Base-by-base conservation (phyloP, 805 yeast species). In the Babjeviella inositovora region DNA sequence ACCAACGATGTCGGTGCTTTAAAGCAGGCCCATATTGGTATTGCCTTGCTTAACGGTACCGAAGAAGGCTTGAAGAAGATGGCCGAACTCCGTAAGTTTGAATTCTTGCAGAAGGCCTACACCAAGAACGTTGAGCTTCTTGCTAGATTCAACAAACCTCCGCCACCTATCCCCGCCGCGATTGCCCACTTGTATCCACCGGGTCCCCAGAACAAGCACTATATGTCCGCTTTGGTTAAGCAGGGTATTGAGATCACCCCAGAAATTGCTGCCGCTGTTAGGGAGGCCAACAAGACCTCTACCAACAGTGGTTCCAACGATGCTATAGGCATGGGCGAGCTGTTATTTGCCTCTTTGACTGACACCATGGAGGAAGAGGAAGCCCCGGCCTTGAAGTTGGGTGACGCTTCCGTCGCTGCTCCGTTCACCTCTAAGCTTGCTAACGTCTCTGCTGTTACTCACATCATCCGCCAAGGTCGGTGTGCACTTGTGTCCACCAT, bases 1-100 rank as follows among this genome's bases (percentile, higher is more conserved):
- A 90, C 98, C n/a, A 90, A 90, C 45, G 98, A 90, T 59, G 98
- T 90, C 23, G 98, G 98, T 50, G 98, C 98, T 25, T 67, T 90
- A 53, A 90, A 90, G 50, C 97, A 90, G 57, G 97, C 98, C 2
- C 93, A 90, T 43, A 76, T 90, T 42, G 98, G 98, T 59, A 80
- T 90, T 45, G 98, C 98, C n/a, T 58, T 90, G 37, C 63, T 90
- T 46, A 90, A 90, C 41, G 98, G 97, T 53, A 85, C 98, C 27
- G 93, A 80, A 43, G 95, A 81, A 25, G 77, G 93, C 22, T 60
- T 90, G 70, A 77, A 77, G 52, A 81, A 84, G 51, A 67, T 85
- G 28, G 81, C 76, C 25, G 96, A 87, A 33, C 67, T 70, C 47
- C 70, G 76, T 40, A 74, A 65, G 38, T 57, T 70, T 29, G 82